phyloP scores from a whole-genome alignment of 2,329 filamentous ascomycete genomes.

The Aphanocladium album region DNA sequence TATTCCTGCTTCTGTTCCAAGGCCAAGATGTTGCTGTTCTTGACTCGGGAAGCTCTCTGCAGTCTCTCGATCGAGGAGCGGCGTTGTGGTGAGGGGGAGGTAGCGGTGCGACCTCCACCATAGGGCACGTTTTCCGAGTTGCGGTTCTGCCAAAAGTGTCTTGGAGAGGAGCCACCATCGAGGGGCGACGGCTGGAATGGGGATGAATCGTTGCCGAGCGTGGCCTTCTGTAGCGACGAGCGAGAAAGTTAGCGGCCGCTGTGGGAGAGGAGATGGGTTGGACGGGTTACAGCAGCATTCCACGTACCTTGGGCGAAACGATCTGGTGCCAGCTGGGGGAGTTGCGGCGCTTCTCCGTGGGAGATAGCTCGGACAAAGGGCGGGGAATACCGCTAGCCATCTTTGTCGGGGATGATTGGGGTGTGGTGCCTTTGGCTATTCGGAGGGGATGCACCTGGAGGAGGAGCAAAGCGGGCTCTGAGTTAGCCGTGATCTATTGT shows the following conservation, averaged over 20 bases:
- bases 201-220: slow-evolving; percentile 68
- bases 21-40: slow-evolving; percentile 96
- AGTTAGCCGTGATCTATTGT: neutral
- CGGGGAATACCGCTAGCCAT: slow-evolving; percentile 58
- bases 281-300: slow-evolving; percentile 10
- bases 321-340: slow-evolving; percentile 76
- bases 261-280: slow-evolving; percentile 10
- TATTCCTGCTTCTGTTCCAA: slow-evolving; percentile 91
- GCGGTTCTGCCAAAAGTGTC: slow-evolving; percentile 85
- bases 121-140: slow-evolving; percentile 72
- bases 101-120: slow-evolving; percentile 42
- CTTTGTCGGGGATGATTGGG: slow-evolving; percentile 57
- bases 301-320: slow-evolving; percentile 30
- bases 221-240: slow-evolving; percentile 53
- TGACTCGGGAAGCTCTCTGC: slow-evolving; percentile 90
- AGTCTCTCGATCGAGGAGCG: slow-evolving; percentile 93
- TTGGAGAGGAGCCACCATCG: slow-evolving; percentile 64
- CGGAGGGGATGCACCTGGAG: slow-evolving; percentile 69
- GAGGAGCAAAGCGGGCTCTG: too few species aligned
- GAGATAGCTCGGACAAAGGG: slow-evolving; percentile 84
- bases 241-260: neutral
- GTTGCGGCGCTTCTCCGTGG: slow-evolving; percentile 80
- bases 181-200: slow-evolving; percentile 82
- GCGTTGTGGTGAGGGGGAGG: slow-evolving; percentile 67
- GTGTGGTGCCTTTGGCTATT: slow-evolving; percentile 63